Evolutionary conservation across 2,329 filamentous ascomycete genomes (phyloP), one percentile per base, ranked within the genome.

Genomic region (Paecilomyces formosus): DNA sequence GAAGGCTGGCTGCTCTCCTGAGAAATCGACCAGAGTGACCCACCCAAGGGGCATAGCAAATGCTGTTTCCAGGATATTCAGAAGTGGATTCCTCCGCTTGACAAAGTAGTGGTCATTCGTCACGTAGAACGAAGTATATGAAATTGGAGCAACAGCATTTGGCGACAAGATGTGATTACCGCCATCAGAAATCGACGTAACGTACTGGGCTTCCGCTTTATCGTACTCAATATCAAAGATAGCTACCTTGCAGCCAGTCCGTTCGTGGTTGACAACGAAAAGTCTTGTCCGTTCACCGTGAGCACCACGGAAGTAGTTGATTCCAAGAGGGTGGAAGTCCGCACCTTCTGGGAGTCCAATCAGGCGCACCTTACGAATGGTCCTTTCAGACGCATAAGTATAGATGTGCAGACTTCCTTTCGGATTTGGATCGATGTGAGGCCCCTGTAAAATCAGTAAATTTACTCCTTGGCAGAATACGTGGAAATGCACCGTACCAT

Each of bases 141-240:
- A 64, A 26, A 61, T 53, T 1, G 62, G 57, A 7, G 59, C 39
- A 18, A 64, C 54, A 15, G 59, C 60, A 51, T 61, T 61, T 15
- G 62, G 61, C 5, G 61, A 64, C 18, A 62, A 21, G 55, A 64
- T 61, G 15, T 54, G 56, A n/a, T 60, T 52, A 15, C 55, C 50
- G 24, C 55, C 56, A 56, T 64, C 62, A 24, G 54, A 60, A 21
- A 64, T 58, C 3, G 59, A 60, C 31, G 51, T 51, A 12, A 62
- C 52, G 35, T 62, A 61, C 3, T 57, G 55, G 45, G 62, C 62
- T 31, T 55, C 53, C 24, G 58, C 55, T 15, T 57, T 45, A 18
- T 62, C 57, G 55, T 64, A 64, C 54, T 64, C 59, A 13, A 64
- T 50, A 49, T 64, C 62, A 53, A 64, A 61, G 24, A 64, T 51